Base-by-base conservation (phyloP, 1,284 basidiomycete genomes). In the Malassezia slooffiae region DNA sequence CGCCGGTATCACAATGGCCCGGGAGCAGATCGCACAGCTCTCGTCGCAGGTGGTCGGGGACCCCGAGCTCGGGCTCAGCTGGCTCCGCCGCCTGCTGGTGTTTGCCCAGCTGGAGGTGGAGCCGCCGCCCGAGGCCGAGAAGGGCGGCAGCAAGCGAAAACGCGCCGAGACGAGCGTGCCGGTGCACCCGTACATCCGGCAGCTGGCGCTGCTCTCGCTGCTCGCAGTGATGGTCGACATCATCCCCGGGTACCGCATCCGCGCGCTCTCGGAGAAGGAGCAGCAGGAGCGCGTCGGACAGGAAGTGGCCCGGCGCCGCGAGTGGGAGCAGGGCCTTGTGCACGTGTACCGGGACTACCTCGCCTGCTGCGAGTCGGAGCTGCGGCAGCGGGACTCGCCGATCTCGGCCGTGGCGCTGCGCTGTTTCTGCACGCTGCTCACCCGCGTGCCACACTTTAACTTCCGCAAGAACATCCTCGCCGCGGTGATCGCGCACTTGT, bases 251-350 rank as follows among this genome's bases (percentile, higher is more conserved):
- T 78, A 77, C 56, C 70, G 76, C 23, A 95, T 99, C 66, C 83
- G 93, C 40, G 73, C 81, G 12, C 74, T 99, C 24, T 87, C 86
- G 2, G 91, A 89, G 28, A 79, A 79, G 52, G 93, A 99, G 72
- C 85, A 85, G 70, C 74, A 80, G 4, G 89, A 93, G 70, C 91
- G 90, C 70, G 89, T 96, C 45, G 82, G 86, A 67, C 91, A 97
- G 71, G 81, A 89, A 72, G 87, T 97, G 3, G 78, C 83, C 15
- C 77, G 81, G 22, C 81, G 86, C 52, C 79, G 93, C 57, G 93
- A 97, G 66, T 97, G 83, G 77, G 93, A 99, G 70, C 88, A 96
- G 70, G 83, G 89, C n/a, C 76, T 99, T 38, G 83, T 97, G 16
- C 73, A 75, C 39, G 80, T 83, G 29, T 99, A 99, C 72, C 88